Evolutionary conservation across 306 rosid genomes (phyloP), one percentile per base, ranked within the genome.

Genomic region (Trifolium pratense): DNA sequence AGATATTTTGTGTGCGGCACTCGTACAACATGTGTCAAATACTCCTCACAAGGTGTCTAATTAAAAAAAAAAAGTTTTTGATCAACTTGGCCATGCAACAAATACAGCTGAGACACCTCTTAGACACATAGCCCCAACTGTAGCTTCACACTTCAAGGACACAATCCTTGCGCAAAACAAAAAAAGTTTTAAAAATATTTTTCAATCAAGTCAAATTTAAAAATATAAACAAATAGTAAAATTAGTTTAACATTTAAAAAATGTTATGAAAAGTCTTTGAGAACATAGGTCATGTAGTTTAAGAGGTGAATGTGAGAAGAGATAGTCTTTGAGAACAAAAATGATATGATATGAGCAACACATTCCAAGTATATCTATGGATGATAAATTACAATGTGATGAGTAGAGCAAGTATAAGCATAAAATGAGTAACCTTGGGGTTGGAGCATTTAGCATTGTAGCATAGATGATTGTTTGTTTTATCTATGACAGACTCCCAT

Each of bases 361-460:
- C 68, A 39, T 53, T 59, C 66, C 40, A 18, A 67, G 63, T 57
- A 58, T 63, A 58, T 20, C 58, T n/a, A n/a, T n/a, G n/a, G 10
- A 67, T 42, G 70, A 82, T 45, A 9, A 43, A 71, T 56, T 48
- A 74, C 45, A 16, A 32, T 16, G 66, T 70, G 7, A 26, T 26
- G 13, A 69, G 34, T 48, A 9, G 7, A 58, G 66, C n/a, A n/a
- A n/a, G n/a, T n/a, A n/a, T n/a, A 43, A 61, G 49, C 55, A 49
- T 59, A 59, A 79, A 75, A 26, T 12, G 36, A 56, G 49, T 66
- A 69, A 93, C 98, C 98, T 91, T 87, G 53, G 97, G 91, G 78
- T 87, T 87, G 96, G 84, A 83, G 89, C 90, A 89, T 82, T 89
- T 89, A 0, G 96, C 97, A 63, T 59, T 68, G 91, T 94, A 94